phyloP scores from a whole-genome alignment of 768 basidiomycete species.

The Amanita rimosa region DNA sequence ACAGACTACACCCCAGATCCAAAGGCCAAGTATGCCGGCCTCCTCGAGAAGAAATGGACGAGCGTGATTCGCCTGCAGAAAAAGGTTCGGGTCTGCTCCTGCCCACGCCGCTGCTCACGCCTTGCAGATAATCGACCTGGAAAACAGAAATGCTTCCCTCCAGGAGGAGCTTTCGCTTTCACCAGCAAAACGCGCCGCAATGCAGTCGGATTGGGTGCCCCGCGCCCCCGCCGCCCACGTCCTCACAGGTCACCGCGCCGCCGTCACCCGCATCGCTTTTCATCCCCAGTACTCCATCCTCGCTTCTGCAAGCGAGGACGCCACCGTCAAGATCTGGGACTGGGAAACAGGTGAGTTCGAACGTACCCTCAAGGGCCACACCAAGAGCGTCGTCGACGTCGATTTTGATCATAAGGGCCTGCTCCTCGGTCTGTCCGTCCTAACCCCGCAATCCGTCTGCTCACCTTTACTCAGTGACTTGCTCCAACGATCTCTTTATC shows the following conservation, averaged over 20 bases:
- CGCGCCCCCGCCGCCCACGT: constrained; percentile 74
- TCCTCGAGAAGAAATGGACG: constrained; percentile 98
- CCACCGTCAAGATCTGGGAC: constrained; percentile 90
- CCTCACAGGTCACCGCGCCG: constrained; percentile 64
- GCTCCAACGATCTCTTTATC: constrained; percentile 81
- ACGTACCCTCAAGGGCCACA: constrained; percentile 85
- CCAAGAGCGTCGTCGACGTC: constrained; percentile 77
- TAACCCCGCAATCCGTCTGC: neutral
- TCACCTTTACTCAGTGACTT: constrained; percentile 22
- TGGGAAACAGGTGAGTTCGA: constrained; percentile 96
- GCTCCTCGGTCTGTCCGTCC: constrained; percentile 48
- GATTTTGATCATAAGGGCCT: constrained; percentile 85
- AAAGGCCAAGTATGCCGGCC: constrained; percentile 74
- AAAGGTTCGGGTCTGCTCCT: constrained; percentile 45
- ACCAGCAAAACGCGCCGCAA: constrained; percentile 41
- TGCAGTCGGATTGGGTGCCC: constrained; percentile 81
- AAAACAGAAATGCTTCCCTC: constrained; percentile 68
- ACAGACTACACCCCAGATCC: constrained; percentile 71
- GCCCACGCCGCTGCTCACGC: neutral
- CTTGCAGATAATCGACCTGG: constrained; percentile 86
- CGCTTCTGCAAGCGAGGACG: constrained; percentile 81
- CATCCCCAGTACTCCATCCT: constrained; percentile 78
- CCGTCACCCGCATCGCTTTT: constrained; percentile 72
- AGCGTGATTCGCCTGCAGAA: constrained; percentile 92
- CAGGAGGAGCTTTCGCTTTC: constrained; percentile 57